These are phyloP conservation scores for Coemansia sp. DNA, from an alignment of 192 early-diverging fungal species.

Conservation along the genomic window DNA sequence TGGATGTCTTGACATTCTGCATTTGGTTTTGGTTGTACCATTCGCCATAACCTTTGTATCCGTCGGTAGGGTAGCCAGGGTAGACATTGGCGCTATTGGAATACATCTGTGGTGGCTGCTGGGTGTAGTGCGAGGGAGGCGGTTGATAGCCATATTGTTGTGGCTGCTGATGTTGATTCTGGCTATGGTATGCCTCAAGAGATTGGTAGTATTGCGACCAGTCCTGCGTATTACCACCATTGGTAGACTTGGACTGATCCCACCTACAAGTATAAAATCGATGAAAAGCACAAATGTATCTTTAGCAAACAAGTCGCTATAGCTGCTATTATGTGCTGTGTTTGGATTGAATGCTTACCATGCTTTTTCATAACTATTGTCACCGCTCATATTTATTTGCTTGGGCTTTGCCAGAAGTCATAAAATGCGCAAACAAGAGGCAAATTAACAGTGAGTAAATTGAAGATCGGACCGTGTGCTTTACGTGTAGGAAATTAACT, in stretches of 20 bases:
- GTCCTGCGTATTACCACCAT: slow-evolving; percentile 27
- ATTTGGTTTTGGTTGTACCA: slow-evolving; percentile 13
- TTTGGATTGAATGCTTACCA: not conserved
- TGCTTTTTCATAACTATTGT: slow-evolving; percentile 1
- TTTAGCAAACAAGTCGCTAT: not conserved
- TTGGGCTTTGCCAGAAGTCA: not conserved
- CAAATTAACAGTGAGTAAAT: not conserved
- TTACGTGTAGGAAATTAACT: not conserved
- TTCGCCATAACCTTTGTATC: slow-evolving; percentile 5
- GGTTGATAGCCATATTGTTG: slow-evolving; percentile 7
- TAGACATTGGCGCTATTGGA: not conserved
- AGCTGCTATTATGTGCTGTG: not conserved
- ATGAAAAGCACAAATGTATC: not conserved
- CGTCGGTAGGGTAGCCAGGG: slow-evolving; percentile 3
- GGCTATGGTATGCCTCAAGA: slow-evolving; percentile 41
- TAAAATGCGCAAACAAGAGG: not conserved
- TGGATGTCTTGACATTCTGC: not conserved
- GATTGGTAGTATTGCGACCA: slow-evolving; percentile 53
- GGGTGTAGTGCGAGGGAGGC: not conserved
- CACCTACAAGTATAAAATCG: slow-evolving; percentile 29
- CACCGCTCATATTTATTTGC: slow-evolving; percentile 1
- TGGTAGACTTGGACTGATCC: slow-evolving; percentile 26
- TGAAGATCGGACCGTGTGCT: not conserved
- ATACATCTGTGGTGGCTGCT: not conserved
- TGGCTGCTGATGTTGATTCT: slow-evolving; percentile 25